Conservation (phyloP, 2,329 filamentous ascomycete species). For the Colletotrichum filicis region DNA sequence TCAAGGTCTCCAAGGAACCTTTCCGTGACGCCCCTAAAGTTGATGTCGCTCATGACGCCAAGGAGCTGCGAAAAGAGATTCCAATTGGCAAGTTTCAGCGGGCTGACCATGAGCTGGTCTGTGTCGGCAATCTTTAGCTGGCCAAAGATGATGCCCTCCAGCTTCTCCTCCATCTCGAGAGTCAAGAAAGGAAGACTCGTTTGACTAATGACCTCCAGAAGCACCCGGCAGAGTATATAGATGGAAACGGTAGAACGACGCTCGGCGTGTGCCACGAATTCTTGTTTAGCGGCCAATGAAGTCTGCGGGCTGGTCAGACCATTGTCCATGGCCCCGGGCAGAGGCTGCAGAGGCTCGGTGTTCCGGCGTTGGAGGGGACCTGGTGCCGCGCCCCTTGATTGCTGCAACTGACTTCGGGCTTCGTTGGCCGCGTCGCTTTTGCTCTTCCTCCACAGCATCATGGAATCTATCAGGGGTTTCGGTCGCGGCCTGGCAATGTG, state of each 20-base stretch:
- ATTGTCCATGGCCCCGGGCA: conserved; percentile 43
- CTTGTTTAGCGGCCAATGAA: conserved; percentile 66
- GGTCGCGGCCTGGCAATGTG: conserved; percentile 96
- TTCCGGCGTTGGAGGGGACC: conserved; percentile 74
- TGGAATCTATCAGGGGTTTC: conserved; percentile 93
- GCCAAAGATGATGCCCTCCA: conserved; percentile 96
- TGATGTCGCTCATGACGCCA: conserved; percentile 95
- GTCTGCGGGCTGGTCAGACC: conserved; percentile 43
- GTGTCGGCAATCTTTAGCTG: conserved; percentile 91
- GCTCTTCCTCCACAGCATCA: conserved; percentile 97
- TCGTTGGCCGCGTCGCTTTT: conserved; percentile 90
- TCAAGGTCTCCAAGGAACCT: conserved; percentile 87
- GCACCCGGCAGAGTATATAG: conserved; percentile 91
- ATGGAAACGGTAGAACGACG: conserved; percentile 94
- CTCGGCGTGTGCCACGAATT: conserved; percentile 83
- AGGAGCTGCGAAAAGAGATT: conserved; percentile 91
- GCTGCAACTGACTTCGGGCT: conserved; percentile 69
- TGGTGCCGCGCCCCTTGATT: conserved; percentile 54
- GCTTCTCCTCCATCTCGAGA: conserved; percentile 89
- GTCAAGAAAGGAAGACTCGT: conserved; percentile 86
- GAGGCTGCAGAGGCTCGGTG: conserved; percentile 73
- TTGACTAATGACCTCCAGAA: conserved; percentile 94
- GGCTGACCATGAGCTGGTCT: conserved; percentile 80
- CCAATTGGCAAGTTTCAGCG: conserved; percentile 93
- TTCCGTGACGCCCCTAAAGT: conserved; percentile 85